These are phyloP conservation scores for Theileria annulata DNA, from an alignment of 169 alveolate genomes.

Conservation along the genomic window DNA sequence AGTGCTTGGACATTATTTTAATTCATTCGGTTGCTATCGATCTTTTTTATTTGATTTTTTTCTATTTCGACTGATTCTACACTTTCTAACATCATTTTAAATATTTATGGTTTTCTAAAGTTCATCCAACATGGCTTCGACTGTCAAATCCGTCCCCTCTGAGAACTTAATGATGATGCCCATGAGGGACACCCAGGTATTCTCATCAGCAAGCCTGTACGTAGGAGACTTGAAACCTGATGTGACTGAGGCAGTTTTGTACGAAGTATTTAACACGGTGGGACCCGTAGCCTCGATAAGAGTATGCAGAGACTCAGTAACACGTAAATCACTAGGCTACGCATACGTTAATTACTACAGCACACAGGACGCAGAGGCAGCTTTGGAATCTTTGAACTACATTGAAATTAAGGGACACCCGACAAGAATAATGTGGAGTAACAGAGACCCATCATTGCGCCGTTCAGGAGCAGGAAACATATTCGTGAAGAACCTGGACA, in stretches of 20 bases:
- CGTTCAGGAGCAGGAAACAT: conserved; percentile 92
- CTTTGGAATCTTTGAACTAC: conserved; percentile 89
- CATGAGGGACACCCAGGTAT: conserved; percentile 40
- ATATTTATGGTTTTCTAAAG: background rate
- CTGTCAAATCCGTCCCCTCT: conserved; percentile 1
- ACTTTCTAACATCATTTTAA: background rate
- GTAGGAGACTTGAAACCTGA: conserved; percentile 91
- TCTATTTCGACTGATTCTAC: background rate
- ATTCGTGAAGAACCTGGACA: conserved; percentile 92
- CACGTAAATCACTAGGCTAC: conserved; percentile 88
- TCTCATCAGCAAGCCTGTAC: conserved; percentile 87
- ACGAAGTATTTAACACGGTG: conserved; percentile 89
- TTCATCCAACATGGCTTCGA: conserved; percentile 11
- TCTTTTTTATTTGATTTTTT: background rate
- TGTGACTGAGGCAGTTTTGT: conserved; percentile 92
- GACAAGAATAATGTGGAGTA: conserved; percentile 91
- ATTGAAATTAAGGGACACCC: conserved; percentile 91
- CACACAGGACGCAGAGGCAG: conserved; percentile 88
- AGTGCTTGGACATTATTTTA: background rate
- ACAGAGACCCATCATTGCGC: conserved; percentile 90
- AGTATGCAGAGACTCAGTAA: conserved; percentile 89
- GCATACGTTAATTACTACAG: conserved; percentile 91
- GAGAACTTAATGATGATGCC: conserved; percentile 11
- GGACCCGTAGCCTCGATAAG: conserved; percentile 93
- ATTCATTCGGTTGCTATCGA: background rate